A percentile compares a stretch with the other conserved stretches of the same genome.
These are phyloP conservation scores for Allantophomopsis lycopodina DNA, from an alignment of 2,329 filamentous ascomycete species.

Conservation along the genomic window DNA sequence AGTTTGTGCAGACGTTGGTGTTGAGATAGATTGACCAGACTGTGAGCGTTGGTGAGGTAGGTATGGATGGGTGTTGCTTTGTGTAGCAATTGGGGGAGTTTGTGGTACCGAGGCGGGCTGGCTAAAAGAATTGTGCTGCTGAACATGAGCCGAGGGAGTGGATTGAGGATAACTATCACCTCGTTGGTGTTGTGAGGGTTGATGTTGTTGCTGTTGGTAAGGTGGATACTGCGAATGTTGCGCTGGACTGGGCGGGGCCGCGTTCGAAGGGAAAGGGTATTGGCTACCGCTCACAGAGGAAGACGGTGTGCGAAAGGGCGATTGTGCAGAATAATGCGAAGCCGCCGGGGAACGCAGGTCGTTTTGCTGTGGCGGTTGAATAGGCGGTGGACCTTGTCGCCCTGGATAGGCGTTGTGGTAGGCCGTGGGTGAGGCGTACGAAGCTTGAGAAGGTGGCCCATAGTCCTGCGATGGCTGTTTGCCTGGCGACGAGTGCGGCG, in stretches of 20 bases:
- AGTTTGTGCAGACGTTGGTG: conserved; percentile 47
- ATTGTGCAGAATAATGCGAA: conserved; percentile 16
- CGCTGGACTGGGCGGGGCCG: conserved; percentile 17
- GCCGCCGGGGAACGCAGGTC: conserved; percentile 27
- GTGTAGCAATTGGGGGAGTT: conserved; percentile 18
- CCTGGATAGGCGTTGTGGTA: conserved; percentile 16
- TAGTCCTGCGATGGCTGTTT: conserved; percentile 19
- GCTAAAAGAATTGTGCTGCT: conserved; percentile 14
- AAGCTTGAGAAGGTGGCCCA: conserved; percentile 10
- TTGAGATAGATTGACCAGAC: conserved; percentile 43
- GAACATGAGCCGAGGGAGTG: conserved; percentile 10
- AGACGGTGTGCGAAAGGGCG: conserved; percentile 18
- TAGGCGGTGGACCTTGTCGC: conserved; percentile 23
- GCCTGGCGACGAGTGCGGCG: conserved; percentile 14
- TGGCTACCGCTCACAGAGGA: conserved; percentile 13
- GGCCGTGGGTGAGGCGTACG: conserved; percentile 17
- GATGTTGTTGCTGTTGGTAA: conserved; percentile 11
- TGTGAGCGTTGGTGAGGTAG: conserved; percentile 33
- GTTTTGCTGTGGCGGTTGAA: conserved; percentile 23
- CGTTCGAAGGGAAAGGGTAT: conserved; percentile 17
- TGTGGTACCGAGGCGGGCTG: conserved; percentile 17
- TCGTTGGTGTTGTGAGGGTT: conserved; percentile 13
- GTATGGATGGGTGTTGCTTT: conserved; percentile 16
- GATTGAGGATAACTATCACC: conserved; percentile 12
- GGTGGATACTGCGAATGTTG: conserved; percentile 17